These are phyloP conservation scores for Metschnikowia similis DNA, from an alignment of 805 yeast genomes.

Conservation along the genomic window DNA sequence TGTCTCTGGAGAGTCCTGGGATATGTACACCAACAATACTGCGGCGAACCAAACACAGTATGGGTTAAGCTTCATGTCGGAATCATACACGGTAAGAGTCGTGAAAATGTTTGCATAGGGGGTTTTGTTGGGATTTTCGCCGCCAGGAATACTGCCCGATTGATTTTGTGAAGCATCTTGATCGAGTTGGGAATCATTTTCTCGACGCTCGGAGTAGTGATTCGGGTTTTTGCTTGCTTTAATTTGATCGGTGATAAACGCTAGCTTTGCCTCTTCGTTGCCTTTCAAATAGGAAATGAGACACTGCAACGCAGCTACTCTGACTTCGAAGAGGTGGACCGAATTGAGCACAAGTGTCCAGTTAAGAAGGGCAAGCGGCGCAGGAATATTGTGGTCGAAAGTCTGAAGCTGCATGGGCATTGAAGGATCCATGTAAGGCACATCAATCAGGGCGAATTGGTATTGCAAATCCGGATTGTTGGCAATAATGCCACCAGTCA, in stretches of 20 bases:
- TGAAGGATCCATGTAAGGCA: conserved; percentile 84
- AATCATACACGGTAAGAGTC: conserved; percentile 71
- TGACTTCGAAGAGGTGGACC: conserved; percentile 75
- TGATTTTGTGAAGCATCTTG: neutral
- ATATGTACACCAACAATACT: conserved; percentile 56
- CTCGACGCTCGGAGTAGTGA: conserved; percentile 19
- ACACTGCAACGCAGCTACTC: conserved; percentile 67
- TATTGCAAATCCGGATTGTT: conserved; percentile 64
- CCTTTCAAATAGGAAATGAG: conserved; percentile 64
- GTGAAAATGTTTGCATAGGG: conserved; percentile 62
- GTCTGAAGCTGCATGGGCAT: conserved; percentile 41
- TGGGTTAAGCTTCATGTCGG: conserved; percentile 64
- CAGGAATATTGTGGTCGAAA: conserved; percentile 51
- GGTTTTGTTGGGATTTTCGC: conserved; percentile 13
- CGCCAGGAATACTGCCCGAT: neutral
- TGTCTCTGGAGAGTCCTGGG: conserved; percentile 51
- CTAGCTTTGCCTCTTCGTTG: conserved; percentile 56
- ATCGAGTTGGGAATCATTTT: conserved; percentile 2
- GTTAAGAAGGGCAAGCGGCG: conserved; percentile 65
- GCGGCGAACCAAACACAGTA: conserved; percentile 84
- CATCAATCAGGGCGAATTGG: conserved; percentile 77
- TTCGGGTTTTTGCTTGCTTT: conserved; percentile 27
- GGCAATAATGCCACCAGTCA: conserved; percentile 73
- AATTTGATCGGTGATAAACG: conserved; percentile 67
- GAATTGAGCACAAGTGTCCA: conserved; percentile 83